Evolutionary conservation across 805 yeast species (phyloP), one percentile per base, ranked within the genome.

Genomic region (Candida michaelii): DNA sequence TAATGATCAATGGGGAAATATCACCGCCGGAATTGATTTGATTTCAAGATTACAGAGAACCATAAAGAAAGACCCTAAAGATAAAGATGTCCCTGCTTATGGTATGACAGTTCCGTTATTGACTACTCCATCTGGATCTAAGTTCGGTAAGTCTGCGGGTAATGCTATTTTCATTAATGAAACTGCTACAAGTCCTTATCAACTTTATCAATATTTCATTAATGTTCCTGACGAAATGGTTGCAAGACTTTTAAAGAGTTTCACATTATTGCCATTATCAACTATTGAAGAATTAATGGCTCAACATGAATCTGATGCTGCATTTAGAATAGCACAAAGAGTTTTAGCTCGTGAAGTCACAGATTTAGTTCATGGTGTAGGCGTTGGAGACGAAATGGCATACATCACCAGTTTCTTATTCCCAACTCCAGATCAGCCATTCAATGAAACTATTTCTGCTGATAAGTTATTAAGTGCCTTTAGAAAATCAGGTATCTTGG

Each of bases 1-100:
- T 5, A 89, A 86, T 58, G 99, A 93, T 60, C 99, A 93, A 63
- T 93, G 97, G 89, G 99, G 99, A 1, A 93, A 93, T 55, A 93
- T 93, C 45, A 88, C 95, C 1, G 97, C 98, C 0, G 99, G 99
- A 0, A 77, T 87, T 30, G 99, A 93, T 55, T 71, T 93, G 44
- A 89, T 90, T 30, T 71, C 83, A 1, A 69, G 96, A 48, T 59
- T 86, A 51, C 53, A 61, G 47, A 51, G 51, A 42, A 40, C 51
- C 8, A 51, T 16, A 13, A 49, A 40, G 16, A 29, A 32, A 47
- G 42, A 45, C 7, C 32, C 40, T 46, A 36, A 39, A 44, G 47
- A 56, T 7, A 44, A 55, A 27, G 46, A 41, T 16, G 18, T 21
- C 2, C 60, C 65, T 1, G 74, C 79, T 3, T 86, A 66, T 60